phyloP scores from a whole-genome alignment of 495 filamentous ascomycete genomes.

The Talaromyces ruber region DNA sequence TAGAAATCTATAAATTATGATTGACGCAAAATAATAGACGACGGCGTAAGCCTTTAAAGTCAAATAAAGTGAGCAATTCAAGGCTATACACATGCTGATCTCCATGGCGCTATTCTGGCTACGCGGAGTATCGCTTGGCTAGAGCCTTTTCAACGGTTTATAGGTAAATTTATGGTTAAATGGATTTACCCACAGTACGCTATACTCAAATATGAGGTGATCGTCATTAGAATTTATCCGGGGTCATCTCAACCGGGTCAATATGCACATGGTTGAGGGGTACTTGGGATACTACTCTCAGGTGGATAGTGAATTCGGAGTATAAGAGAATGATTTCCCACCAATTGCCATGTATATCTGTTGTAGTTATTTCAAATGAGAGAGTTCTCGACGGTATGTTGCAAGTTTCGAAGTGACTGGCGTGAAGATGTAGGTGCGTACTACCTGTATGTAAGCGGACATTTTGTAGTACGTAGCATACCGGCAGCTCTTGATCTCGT shows the following conservation, averaged over 20 bases:
- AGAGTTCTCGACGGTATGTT: not conserved
- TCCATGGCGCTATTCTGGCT: not conserved
- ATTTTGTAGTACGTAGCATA: not conserved
- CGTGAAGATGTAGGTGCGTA: not conserved
- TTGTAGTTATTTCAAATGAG: not conserved
- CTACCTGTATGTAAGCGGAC: no score
- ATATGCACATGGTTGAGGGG: not conserved
- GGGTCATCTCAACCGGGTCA: not conserved
- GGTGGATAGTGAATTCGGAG: not conserved
- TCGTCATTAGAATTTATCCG: not conserved
- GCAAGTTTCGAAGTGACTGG: not conserved
- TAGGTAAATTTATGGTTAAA: not conserved
- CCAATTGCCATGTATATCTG: not conserved
- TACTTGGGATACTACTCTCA: not conserved
- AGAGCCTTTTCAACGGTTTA: not conserved
- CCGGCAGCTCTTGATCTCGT: not conserved
- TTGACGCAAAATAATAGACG: not conserved
- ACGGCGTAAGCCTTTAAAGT: not conserved
- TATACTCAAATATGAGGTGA: not conserved
- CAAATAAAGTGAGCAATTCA: not conserved
- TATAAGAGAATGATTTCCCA: not conserved
- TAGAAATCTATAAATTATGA: not conserved
- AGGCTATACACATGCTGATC: not conserved
- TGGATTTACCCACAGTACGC: not conserved
- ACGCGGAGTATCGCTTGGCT: not conserved